A percentile compares a stretch with the other conserved stretches of the same genome.
Evolutionary conservation across 108 stramenopile genomes (phyloP).

Genomic region (Conticribra guillardii): DNA sequence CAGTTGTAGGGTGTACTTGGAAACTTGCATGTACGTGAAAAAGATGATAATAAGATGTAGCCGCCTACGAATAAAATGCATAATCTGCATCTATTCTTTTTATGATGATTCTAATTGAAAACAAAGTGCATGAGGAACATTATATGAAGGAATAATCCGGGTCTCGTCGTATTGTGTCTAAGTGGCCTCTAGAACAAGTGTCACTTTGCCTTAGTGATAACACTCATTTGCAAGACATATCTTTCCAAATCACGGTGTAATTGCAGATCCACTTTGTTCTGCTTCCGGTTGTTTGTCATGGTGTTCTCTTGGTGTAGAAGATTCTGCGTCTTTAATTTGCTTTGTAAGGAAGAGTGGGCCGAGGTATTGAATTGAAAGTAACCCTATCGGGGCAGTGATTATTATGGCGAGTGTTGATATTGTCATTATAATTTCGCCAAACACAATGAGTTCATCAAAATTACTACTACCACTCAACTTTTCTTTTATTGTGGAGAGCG

Average conservation of each 20-base stretch:
- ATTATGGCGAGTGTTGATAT: constrained; percentile 28
- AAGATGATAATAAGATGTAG: too few relatives aligned
- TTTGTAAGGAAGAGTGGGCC: constrained; percentile 6
- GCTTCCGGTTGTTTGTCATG: background rate
- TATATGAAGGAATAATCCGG: too few relatives aligned
- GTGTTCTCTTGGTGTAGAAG: background rate
- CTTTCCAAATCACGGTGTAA: background rate
- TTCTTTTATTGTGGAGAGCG: constrained; percentile 33
- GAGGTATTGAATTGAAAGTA: constrained; percentile 19
- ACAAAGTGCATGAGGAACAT: too few relatives aligned
- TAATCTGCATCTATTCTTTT: too few relatives aligned
- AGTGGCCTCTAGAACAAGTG: too few relatives aligned
- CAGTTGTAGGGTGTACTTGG: too few relatives aligned
- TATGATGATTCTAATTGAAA: too few relatives aligned
- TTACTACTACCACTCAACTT: background rate
- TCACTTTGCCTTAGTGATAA: too few relatives aligned
- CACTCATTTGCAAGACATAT: too few relatives aligned
- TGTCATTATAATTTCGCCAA: background rate
- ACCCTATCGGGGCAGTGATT: constrained; percentile 33
- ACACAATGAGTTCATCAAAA: background rate
- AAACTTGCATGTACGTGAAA: too few relatives aligned
- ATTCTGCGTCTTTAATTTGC: background rate
- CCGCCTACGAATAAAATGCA: too few relatives aligned
- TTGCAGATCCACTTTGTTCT: background rate
- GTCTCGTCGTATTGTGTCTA: too few relatives aligned